phyloP scores from a whole-genome alignment of 176 grass and related monocot genomes.

The Lolium perenne region DNA sequence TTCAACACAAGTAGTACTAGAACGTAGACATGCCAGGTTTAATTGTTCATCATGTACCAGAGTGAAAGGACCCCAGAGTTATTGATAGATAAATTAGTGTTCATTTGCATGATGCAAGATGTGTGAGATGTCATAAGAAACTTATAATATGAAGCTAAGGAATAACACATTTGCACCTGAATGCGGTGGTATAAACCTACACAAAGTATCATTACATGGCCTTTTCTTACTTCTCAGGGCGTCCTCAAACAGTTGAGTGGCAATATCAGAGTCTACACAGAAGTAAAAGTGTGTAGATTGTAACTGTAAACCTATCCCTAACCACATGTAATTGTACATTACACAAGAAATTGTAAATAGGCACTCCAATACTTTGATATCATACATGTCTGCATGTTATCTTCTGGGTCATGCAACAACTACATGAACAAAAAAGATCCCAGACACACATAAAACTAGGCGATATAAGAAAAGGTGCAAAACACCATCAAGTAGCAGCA shows the following conservation, averaged over 20 bases:
- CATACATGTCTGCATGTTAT: not conserved
- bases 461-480: not conserved
- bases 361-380: not conserved
- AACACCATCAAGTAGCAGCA: slow-evolving; percentile 10
- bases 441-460: not conserved
- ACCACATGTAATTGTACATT: not conserved
- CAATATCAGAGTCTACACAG: not conserved
- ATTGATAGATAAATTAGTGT: not conserved
- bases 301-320: not conserved
- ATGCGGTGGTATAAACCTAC: not conserved
- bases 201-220: not conserved
- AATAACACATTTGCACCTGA: not conserved
- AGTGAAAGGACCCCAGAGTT: not conserved
- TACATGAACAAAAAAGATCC: not conserved
- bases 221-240: not conserved
- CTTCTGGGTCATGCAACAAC: not conserved
- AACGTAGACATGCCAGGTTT: not conserved
- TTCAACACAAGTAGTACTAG: not conserved
- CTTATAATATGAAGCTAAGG: not conserved
- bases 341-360: slow-evolving; percentile 8
- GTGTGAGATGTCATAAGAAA: not conserved
- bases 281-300: not conserved
- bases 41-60: not conserved
- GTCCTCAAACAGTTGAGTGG: not conserved
- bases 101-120: not conserved